phyloP scores from a whole-genome alignment of 2,329 filamentous ascomycete genomes.

The Elsinoe perseae region DNA sequence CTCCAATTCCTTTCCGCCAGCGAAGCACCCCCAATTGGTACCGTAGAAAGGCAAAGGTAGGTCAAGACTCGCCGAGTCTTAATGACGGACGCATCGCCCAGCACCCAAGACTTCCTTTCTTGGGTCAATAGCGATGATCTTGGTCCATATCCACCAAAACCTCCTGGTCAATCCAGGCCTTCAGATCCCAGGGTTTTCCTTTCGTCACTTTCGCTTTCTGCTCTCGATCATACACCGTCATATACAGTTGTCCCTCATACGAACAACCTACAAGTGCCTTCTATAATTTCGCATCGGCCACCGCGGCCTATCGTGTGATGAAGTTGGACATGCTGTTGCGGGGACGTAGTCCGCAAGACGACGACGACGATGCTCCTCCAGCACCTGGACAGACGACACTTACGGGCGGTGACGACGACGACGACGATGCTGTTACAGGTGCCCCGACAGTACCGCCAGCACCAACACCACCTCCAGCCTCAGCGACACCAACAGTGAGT shows the following conservation, averaged over 20 bases:
- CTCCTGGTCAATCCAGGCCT: neutral
- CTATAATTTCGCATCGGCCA: neutral
- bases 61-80: constrained; percentile 8
- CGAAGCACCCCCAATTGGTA: neutral
- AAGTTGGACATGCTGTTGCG: constrained; percentile 11
- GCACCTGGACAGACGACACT: neutral
- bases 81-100: constrained; percentile 12
- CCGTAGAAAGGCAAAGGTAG: neutral
- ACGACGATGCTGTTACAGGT: constrained; percentile 3
- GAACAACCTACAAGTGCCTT: too few relatives aligned
- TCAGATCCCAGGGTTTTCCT: neutral
- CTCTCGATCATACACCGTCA: too few relatives aligned
- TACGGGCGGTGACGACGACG: constrained; percentile 8
- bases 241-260: neutral
- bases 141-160: constrained; percentile 10
- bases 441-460: neutral
- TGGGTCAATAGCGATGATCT: constrained; percentile 1
- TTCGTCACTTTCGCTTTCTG: neutral
- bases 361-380: neutral
- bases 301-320: neutral
- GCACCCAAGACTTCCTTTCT: constrained; percentile 8
- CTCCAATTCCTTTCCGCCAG: neutral
- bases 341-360: constrained; percentile 4
- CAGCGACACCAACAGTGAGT: constrained; percentile 12
- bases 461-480: neutral